These are phyloP conservation scores for Pythium aquatile DNA, from an alignment of 352 stramenopile species.

Conservation along the genomic window DNA sequence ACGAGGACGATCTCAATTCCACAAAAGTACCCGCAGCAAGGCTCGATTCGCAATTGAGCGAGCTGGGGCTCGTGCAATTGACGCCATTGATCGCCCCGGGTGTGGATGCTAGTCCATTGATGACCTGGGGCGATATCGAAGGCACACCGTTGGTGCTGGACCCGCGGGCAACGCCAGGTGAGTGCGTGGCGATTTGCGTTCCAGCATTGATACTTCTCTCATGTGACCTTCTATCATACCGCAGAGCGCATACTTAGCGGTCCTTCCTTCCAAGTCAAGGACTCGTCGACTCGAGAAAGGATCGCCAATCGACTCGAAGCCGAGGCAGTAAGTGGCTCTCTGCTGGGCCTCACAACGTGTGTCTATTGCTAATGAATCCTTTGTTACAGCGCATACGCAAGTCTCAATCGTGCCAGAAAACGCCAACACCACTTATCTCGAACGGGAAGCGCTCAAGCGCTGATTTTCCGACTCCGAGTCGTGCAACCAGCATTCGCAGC, in stretches of 20 bases:
- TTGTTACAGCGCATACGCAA: slow-evolving; percentile 17
- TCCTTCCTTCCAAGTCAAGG: slow-evolving; percentile 64
- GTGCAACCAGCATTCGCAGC: slow-evolving; percentile 40
- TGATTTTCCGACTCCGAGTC: slow-evolving; percentile 22
- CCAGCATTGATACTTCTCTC: neutral
- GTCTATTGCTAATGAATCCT: neutral
- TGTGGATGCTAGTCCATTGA: slow-evolving; percentile 69
- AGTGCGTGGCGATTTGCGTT: neutral
- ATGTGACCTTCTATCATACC: neutral
- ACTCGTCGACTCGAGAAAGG: slow-evolving; percentile 60
- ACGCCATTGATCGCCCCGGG: slow-evolving; percentile 73
- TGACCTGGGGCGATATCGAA: slow-evolving; percentile 88
- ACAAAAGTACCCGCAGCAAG: neutral
- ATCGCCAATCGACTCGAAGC: slow-evolving; percentile 59
- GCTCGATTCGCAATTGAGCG: neutral
- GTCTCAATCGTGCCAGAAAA: slow-evolving; percentile 19
- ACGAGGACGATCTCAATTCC: neutral
- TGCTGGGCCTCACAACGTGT: no score
- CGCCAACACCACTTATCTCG: slow-evolving; percentile 16
- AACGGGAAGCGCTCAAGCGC: slow-evolving; percentile 32
- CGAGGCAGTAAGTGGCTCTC: slow-evolving; percentile 40
- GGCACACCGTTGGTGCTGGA: slow-evolving; percentile 66
- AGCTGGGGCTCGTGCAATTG: slow-evolving; percentile 62
- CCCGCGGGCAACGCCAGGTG: slow-evolving; percentile 40
- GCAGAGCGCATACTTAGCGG: slow-evolving; percentile 41